A percentile compares a stretch with the other conserved stretches of the same genome.
phyloP scores from a whole-genome alignment of 768 basidiomycete genomes.

The Pulveroboletus sp. region DNA sequence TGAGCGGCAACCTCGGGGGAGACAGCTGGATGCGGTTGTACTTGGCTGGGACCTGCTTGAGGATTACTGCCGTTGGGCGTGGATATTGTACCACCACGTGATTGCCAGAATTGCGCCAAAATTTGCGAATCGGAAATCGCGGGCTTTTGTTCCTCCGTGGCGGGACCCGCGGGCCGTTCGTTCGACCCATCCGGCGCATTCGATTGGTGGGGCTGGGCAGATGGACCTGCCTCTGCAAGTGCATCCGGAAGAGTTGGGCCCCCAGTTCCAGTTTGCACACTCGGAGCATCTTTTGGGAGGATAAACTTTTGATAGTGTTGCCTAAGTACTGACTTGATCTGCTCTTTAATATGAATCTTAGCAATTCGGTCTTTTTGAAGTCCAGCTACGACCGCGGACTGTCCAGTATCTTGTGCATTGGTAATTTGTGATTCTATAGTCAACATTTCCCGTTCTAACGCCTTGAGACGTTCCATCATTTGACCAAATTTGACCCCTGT shows the following conservation, averaged over 20 bases:
- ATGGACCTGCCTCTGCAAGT: constrained; percentile 8
- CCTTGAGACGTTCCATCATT: constrained; percentile 21
- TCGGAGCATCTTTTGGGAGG: constrained; percentile 10
- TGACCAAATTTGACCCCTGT: constrained; percentile 17
- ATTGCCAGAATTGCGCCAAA: constrained; percentile 28
- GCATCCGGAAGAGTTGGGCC: constrained; percentile 3
- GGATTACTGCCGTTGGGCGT: constrained; percentile 2
- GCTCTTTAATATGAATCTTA: constrained; percentile 6
- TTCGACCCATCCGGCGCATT: constrained; percentile 2
- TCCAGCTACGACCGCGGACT: constrained; percentile 6
- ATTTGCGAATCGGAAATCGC: constrained; percentile 22
- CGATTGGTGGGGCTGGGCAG: constrained; percentile 9
- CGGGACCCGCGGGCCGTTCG: constrained; percentile 4
- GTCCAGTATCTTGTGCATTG: constrained; percentile 16
- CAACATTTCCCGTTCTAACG: constrained; percentile 15
- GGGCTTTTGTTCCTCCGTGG: constrained; percentile 21
- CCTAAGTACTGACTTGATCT: constrained; percentile 13
- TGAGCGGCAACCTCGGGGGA: constrained; percentile 34
- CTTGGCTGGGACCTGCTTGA: constrained; percentile 16
- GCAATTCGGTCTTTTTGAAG: constrained; percentile 9
- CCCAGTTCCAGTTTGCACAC: constrained; percentile 2
- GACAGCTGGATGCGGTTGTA: neutral
- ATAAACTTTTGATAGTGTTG: constrained; percentile 15
- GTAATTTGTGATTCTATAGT: constrained; percentile 14
- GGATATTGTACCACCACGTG: constrained; percentile 20